Conservation (phyloP, 495 filamentous ascomycete species). For the Daldinia vernicosa region DNA sequence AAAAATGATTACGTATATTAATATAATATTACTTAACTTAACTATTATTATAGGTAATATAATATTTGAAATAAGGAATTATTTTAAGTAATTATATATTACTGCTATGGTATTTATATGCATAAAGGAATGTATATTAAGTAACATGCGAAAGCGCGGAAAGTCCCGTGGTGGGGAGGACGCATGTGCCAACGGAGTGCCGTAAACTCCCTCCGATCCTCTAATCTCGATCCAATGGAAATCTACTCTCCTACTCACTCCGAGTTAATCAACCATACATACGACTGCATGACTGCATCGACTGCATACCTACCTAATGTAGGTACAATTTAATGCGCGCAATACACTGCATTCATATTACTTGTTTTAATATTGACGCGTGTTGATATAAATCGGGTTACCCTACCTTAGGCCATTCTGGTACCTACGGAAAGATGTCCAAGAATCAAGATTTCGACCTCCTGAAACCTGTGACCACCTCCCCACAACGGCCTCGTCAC, state of each 20-base stretch:
- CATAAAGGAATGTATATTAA: neutral
- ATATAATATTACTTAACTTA: no score
- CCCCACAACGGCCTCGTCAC: constrained; percentile 56
- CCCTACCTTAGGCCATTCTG: constrained; percentile 20
- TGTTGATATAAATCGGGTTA: constrained; percentile 28
- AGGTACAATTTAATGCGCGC: constrained; percentile 20
- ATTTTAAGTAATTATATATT: no score
- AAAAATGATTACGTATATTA: no score
- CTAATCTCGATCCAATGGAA: constrained; percentile 30
- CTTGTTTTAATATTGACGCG: constrained; percentile 2
- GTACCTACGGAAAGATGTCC: constrained; percentile 44
- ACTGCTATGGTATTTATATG: no score
- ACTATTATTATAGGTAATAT: no score
- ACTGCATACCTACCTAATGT: constrained; percentile 14
- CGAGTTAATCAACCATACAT: constrained; percentile 9
- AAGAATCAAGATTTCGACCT: constrained; percentile 49
- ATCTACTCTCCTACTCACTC: constrained; percentile 9
- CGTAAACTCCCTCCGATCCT: constrained; percentile 15
- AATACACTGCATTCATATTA: constrained; percentile 19
- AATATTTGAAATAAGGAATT: no score
- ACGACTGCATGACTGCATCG: constrained; percentile 13
- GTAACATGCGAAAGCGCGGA: constrained; percentile 48
- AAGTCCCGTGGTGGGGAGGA: constrained; percentile 25
- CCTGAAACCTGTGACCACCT: constrained; percentile 40
- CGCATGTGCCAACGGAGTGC: neutral